These are phyloP conservation scores for Cerrena zonata DNA, from an alignment of 1,284 basidiomycete genomes.

Conservation along the genomic window DNA sequence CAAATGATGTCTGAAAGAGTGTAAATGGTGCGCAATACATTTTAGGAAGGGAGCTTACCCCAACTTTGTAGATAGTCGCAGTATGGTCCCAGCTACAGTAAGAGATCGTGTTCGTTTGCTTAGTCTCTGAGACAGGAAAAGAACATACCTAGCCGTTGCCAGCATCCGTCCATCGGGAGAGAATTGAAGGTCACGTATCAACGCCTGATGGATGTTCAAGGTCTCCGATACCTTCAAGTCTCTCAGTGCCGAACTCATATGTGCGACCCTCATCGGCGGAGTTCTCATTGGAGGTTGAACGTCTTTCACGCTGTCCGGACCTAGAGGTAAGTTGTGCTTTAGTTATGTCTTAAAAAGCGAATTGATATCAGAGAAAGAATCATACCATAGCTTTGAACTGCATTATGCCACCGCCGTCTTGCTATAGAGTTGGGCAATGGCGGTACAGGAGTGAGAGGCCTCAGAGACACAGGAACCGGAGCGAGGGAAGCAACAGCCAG, in stretches of 20 bases:
- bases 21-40: conserved; percentile 1
- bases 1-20: conserved; percentile 44
- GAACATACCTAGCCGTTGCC: conserved; percentile 56
- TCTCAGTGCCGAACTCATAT: conserved; percentile 53
- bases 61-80: conserved; percentile 66
- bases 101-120: conserved; percentile 6
- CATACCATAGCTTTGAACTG: conserved; percentile 16
- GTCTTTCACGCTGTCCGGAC: neutral
- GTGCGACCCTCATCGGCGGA: conserved; percentile 42
- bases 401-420: conserved; percentile 14
- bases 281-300: conserved; percentile 23
- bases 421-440: conserved; percentile 1
- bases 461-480: too few species aligned
- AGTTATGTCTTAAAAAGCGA: neutral
- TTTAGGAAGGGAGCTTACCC: conserved; percentile 35
- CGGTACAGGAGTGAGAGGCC: conserved; percentile 14
- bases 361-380: conserved; percentile 14
- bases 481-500: too few species aligned
- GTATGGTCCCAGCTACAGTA: conserved; percentile 67
- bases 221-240: conserved; percentile 54
- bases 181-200: conserved; percentile 67
- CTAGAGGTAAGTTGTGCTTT: neutral
- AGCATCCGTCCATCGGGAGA: conserved; percentile 66
- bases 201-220: conserved; percentile 55
- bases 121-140: neutral